phyloP scores from a whole-genome alignment of 352 stramenopile species.

The Globisporangium cystogenes region DNA sequence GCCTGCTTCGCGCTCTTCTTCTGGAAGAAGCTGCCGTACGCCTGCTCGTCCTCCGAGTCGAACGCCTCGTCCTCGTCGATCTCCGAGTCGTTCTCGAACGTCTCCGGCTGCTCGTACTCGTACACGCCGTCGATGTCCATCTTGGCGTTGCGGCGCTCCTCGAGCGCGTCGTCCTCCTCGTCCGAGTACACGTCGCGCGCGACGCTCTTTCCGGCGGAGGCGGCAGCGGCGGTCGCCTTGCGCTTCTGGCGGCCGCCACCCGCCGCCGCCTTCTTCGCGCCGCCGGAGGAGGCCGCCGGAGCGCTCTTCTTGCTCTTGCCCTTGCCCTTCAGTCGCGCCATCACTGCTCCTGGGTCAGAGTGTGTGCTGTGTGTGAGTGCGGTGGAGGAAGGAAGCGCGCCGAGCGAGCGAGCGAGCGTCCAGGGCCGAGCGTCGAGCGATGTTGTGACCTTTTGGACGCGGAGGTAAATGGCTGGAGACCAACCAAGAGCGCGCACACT shows the following conservation, averaged over 20 bases:
- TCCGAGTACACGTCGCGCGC: slow-evolving; percentile 73
- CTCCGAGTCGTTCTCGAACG: slow-evolving; percentile 88
- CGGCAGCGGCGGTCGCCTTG: slow-evolving; percentile 15
- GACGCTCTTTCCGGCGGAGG: slow-evolving; percentile 17
- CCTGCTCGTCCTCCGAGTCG: slow-evolving; percentile 90
- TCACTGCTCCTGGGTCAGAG: slow-evolving; percentile 3
- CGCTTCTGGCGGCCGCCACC: slow-evolving; percentile 8
- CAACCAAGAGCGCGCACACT: background rate
- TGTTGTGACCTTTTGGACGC: background rate
- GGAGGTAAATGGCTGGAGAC: background rate
- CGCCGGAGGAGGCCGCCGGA: background rate
- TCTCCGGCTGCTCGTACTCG: slow-evolving; percentile 74
- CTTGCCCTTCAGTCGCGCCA: slow-evolving; percentile 17
- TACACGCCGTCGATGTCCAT: slow-evolving; percentile 81
- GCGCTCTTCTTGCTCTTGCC: slow-evolving; percentile 19
- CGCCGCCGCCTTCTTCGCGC: slow-evolving; percentile 15
- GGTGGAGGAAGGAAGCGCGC: no score
- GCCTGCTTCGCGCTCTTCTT: slow-evolving; percentile 15
- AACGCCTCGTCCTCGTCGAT: slow-evolving; percentile 94
- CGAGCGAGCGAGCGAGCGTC: no score
- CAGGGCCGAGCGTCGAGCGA: no score
- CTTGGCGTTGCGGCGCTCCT: slow-evolving; percentile 51
- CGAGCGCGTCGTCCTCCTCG: slow-evolving; percentile 67
- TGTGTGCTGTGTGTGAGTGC: background rate
- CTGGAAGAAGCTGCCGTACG: slow-evolving; percentile 85